phyloP scores from a whole-genome alignment of 306 rosid species.

The Quercus suber region DNA sequence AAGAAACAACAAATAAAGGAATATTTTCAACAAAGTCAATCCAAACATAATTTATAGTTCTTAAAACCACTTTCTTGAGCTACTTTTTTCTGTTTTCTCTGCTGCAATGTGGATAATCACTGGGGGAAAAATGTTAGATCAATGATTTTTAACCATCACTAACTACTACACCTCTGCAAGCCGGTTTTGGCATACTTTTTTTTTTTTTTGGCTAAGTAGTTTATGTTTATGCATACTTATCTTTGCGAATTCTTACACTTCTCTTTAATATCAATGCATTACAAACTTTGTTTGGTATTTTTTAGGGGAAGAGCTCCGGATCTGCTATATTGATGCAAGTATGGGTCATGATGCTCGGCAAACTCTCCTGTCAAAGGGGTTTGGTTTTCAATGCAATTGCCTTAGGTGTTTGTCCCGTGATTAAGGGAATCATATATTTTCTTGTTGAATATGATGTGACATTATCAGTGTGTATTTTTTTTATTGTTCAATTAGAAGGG shows the following conservation, averaged over 20 bases:
- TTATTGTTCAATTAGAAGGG: neutral
- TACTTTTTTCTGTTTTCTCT: neutral
- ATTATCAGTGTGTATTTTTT: neutral
- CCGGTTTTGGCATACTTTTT: neutral
- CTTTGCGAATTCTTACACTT: neutral
- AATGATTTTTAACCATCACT: too few relatives aligned
- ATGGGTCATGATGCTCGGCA: constrained; percentile 64
- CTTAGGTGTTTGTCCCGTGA: constrained; percentile 62
- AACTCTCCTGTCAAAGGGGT: constrained; percentile 55
- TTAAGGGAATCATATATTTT: constrained; percentile 13
- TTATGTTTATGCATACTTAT: neutral
- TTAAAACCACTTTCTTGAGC: neutral
- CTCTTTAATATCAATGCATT: neutral
- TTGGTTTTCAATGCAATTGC: constrained; percentile 82
- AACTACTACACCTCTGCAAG: neutral
- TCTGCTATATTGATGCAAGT: constrained; percentile 91
- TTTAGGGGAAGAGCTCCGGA: constrained; percentile 90
- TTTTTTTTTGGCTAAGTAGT: too few relatives aligned
- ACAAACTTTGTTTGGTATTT: neutral
- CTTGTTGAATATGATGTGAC: neutral
- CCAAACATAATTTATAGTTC: neutral
- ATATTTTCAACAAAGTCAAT: neutral
- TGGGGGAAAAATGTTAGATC: neutral
- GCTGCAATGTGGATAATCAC: neutral
- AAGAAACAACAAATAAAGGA: neutral